Base-by-base conservation (phyloP, 2,329 filamentous ascomycete species). In the Ceratocystis cubensis region DNA sequence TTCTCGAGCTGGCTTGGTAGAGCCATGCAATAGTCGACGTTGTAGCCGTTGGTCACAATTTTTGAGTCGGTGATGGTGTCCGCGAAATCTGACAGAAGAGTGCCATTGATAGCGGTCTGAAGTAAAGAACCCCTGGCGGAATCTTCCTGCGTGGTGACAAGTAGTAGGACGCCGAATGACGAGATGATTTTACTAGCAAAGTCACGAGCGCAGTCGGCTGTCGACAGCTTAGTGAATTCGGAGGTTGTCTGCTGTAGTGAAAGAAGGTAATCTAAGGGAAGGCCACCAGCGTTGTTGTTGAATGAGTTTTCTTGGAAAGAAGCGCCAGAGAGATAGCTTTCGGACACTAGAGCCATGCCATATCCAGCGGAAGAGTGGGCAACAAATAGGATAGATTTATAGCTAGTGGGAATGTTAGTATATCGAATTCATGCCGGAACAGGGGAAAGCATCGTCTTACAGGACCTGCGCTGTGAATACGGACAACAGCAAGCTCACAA, bases 301-400 rank as follows among this genome's bases (percentile, higher is more conserved):
- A 71, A 66, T 2, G 74, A 71, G 37, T 70, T 71, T 67, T 75
- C 75, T 71, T 71, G 75, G 67, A 78, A 78, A 33, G 72, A 69
- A n/a, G 74, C 73, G 25, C 76, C 75, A 22, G 70, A 69, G 57
- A 75, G 66, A 68, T 78, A 78, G 45, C 72, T 71, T 45, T 72
- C 71, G 59, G 73, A 72, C 63, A 77, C 76, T 62, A 76, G 71
- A 53, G 76, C 70, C 22, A 76, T 69, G 53, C 73, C 73, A 66
- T 74, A 73, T 65, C 71, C 69, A n/a, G 73, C 66, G 41, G 73
- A 73, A 48, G 74, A 72, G 59, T 75, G 74, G 10, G 76, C 76
- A 67, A 76, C 76, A 67, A 78, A 79, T 61, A 82, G 75, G 73
- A 81, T 71, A 68, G 79, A 75, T 78, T 82, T 81, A 77, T 81